Base-by-base conservation (phyloP, 164 flowering plant genomes). In the Buxus sempervirens region DNA sequence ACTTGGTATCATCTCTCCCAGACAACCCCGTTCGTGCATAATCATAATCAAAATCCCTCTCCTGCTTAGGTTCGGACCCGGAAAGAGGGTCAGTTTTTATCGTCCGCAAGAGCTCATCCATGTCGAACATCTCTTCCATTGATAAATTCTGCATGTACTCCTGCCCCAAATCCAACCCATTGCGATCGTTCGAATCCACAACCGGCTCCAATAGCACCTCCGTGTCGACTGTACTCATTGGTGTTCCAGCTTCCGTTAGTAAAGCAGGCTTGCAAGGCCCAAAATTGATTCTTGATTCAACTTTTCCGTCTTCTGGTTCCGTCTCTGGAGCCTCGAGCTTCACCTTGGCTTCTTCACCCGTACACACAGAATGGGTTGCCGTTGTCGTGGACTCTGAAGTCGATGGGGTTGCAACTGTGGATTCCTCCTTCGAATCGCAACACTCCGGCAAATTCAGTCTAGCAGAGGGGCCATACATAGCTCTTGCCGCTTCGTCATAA, bases 401-500 rank as follows among this genome's bases (percentile, higher is more conserved):
- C 1, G 68, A 24, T 18, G 63, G 9, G 2, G 72, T 67, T 2
- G 51, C 16, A 27, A 45, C 5, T 3, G 70, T 41, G 20, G 41
- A 59, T 13, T 22, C 5, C 23, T 59, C 71, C 27, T 64, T 56
- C 14, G 69, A 67, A 49, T 8, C 25, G 26, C 19, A 20, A 18
- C 5, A 13, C 15, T 68, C 61, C 0, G 85, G 85, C 24, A 84
- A 58, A 57, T 88, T 88, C 21, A 88, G 77, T 8, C 84, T 79
- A 0, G 92, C 92, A 32, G 36, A 27, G 0, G 79, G 53, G 9
- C 92, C 92, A 32, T 88, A 86, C 90, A 88, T 83, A 0, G 85
- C 81, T 42, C 63, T 72, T 0, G 88, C 88, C 63, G 92, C 90
- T 21, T 80, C 82, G 54, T 87, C 89, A 18, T 87, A 88, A 0